phyloP scores from a whole-genome alignment of 2,329 filamentous ascomycete genomes.

The Sporothrix globosa region DNA sequence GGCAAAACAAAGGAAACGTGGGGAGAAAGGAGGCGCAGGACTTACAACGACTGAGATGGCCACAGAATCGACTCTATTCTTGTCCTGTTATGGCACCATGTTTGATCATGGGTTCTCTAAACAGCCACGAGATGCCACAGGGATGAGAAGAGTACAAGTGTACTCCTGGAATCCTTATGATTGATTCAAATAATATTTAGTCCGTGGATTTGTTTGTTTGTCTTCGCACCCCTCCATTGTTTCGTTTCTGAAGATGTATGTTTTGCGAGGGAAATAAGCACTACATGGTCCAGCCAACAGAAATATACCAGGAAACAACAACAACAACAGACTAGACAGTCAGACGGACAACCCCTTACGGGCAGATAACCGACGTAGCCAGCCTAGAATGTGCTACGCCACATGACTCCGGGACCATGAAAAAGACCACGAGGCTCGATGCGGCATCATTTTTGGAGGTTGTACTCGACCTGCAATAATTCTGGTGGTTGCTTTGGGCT shows the following conservation, averaged over 20 bases:
- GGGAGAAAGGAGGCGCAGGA: neutral
- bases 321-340: too few relatives aligned
- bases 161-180: too few relatives aligned
- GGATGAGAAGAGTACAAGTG: too few relatives aligned
- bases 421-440: neutral
- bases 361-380: neutral
- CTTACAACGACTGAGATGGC: neutral
- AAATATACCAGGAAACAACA: too few relatives aligned
- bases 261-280: neutral
- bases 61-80: neutral
- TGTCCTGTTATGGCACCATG: neutral
- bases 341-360: neutral
- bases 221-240: neutral
- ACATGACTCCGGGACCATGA: too few relatives aligned
- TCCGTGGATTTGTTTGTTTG: neutral
- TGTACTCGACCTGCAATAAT: neutral
- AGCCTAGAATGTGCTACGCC: neutral
- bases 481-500: neutral
- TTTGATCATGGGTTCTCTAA: neutral
- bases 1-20: neutral
- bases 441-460: neutral
- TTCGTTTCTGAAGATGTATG: neutral
- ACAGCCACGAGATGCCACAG: neutral
- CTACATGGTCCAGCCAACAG: constrained; percentile 2
- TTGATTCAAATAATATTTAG: too few relatives aligned